Base-by-base conservation (phyloP, 2,329 filamentous ascomycete genomes). In the Cladosporium sp. region DNA sequence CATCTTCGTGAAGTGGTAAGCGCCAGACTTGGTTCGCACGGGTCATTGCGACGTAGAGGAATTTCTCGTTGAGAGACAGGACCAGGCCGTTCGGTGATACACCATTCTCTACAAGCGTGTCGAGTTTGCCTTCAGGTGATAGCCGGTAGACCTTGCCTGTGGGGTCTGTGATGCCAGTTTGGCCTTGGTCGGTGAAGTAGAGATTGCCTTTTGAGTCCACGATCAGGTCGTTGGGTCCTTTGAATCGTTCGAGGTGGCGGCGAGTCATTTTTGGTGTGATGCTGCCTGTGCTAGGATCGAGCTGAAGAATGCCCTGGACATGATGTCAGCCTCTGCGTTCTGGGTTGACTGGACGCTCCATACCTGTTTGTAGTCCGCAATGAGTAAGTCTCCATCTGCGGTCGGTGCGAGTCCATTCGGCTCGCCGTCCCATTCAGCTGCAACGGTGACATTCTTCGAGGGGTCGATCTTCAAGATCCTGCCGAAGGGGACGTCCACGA, bases 141-240 rank as follows among this genome's bases (percentile, higher is more conserved):
- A 80, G 62, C 1, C 80, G 74, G 64, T 81, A 82, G 0, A 81
- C 78, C 12, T 74, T 74, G 0, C 79, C 79, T 0, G 79, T 80
- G 7, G 70, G 79, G 30, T 82, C 80, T 0, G 77, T 80, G 71
- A 82, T 75, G 4, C 79, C 79, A 0, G 80, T 81, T 58, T 81
- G 80, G 0, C 80, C 80, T 69, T 82, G 80, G 51, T 82, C 79
- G 1, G 80, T 82, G 41, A 82, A 82, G 70, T 80, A 82, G 3
- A 82, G 67, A 32, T 79, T 77, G 3, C 73, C 71, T 15, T 74
- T 73, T 0, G 76, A 79, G 32, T 78, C 78, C 4, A 80, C 59
- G 18, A 81, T 75, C 1, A 82, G 69, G 62, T 82, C 80, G 58
- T 82, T 82, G 0, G 76, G 77, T 0, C 80, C 79, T 63, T 81